Conservation (phyloP, 2,329 filamentous ascomycete species). For the Talaromyces sp. region DNA sequence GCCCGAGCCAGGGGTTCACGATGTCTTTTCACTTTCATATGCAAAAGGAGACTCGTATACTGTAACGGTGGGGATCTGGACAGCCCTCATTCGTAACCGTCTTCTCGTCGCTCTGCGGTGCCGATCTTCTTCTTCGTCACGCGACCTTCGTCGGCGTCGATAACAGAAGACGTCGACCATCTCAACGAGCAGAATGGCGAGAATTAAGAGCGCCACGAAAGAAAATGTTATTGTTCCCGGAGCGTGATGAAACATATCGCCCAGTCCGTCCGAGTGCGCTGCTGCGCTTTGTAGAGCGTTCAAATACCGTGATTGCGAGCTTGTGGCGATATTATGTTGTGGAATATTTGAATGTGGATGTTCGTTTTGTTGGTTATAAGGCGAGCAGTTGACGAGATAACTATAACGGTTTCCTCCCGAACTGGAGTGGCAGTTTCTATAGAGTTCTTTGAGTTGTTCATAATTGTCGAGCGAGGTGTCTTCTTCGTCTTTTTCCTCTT, state of each 20-base stretch:
- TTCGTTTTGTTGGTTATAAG: not conserved
- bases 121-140: not conserved
- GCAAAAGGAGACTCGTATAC: not conserved
- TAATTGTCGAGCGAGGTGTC: not conserved
- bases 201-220: conserved; percentile 7
- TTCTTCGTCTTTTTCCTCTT: not conserved
- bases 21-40: not conserved
- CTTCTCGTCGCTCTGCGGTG: not conserved
- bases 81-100: not conserved
- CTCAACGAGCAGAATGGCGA: conserved; percentile 17
- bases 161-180: not conserved
- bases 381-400: conserved; percentile 15
- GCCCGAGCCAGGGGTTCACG: not conserved
- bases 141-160: not conserved
- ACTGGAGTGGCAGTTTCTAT: conserved; percentile 17
- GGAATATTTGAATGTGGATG: not conserved
- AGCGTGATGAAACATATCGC: conserved; percentile 2
- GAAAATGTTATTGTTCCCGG: not conserved
- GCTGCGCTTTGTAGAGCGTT: not conserved
- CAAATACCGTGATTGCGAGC: not conserved
- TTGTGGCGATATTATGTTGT: not conserved
- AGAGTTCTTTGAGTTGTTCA: conserved; percentile 13
- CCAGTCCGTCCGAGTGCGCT: not conserved
- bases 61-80: not conserved
- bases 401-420: conserved; percentile 9